These are phyloP conservation scores for Syncephalastrum racemosum DNA, from an alignment of 371 early-diverging fungal species.

Conservation along the genomic window DNA sequence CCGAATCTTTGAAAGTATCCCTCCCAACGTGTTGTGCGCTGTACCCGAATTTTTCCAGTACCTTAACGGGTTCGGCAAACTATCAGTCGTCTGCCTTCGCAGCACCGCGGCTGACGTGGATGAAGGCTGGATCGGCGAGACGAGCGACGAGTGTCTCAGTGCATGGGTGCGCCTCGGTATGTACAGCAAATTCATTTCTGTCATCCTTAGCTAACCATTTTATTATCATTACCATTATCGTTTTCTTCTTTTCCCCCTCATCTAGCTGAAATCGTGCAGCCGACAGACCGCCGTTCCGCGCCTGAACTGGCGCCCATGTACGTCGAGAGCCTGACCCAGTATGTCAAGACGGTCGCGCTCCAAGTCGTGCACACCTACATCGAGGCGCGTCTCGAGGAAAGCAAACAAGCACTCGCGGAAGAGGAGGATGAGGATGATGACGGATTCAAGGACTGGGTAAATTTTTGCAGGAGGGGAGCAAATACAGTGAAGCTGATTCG, in stretches of 20 bases:
- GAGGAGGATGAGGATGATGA: slow-evolving; percentile 61
- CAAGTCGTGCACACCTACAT: slow-evolving; percentile 68
- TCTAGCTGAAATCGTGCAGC: slow-evolving; percentile 31
- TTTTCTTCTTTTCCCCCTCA: not conserved
- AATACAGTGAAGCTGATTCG: not conserved
- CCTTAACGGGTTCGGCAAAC: slow-evolving; percentile 60
- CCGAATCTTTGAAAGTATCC: slow-evolving; percentile 43
- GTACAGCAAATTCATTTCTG: not conserved
- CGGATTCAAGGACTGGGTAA: slow-evolving; percentile 67
- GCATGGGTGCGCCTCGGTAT: slow-evolving; percentile 65
- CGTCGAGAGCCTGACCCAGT: slow-evolving; percentile 40
- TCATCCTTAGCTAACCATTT: too few relatives aligned
- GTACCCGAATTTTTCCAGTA: slow-evolving; percentile 63
- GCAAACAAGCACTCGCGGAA: slow-evolving; percentile 48
- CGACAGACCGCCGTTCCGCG: slow-evolving; percentile 19
- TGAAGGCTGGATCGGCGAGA: slow-evolving; percentile 63
- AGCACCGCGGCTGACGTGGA: slow-evolving; percentile 54
- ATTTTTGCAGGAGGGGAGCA: not conserved
- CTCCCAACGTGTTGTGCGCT: slow-evolving; percentile 39
- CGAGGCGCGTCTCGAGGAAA: slow-evolving; percentile 64
- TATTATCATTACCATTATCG: not conserved
- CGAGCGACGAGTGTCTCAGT: slow-evolving; percentile 69
- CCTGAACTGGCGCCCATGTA: slow-evolving; percentile 15
- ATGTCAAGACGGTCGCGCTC: slow-evolving; percentile 54
- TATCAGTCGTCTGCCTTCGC: slow-evolving; percentile 62